Evolutionary conservation across 306 rosid species (phyloP), one percentile per base, ranked within the genome.

Genomic region (Malus orientalis): DNA sequence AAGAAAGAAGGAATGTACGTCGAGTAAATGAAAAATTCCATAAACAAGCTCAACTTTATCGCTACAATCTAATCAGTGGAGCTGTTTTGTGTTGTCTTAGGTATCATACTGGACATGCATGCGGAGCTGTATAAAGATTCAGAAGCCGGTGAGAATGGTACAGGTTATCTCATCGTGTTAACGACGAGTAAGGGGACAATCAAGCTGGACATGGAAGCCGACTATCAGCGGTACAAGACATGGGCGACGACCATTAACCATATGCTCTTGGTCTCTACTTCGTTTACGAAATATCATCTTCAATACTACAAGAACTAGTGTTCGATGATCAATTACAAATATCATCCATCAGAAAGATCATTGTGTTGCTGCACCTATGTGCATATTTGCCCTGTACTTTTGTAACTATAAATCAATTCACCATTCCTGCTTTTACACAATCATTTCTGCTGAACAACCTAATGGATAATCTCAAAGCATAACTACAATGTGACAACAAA

Each of bases 131-230:
- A 87, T 67, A 87, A 90, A 78, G 91, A 91, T 27, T 85, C 93
- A 61, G 91, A 87, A 74, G 63, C 11, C 8, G 81, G 67, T 8
- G 90, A 88, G 66, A 86, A 27, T 44, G 85, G 81, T n/a, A 92
- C 94, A 6, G 91, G 99, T 71, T 92, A 96, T 86, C 83, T 89
- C 16, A 81, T 92, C 4, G 96, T 88, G 22, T 79, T 96, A 68
- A 80, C 87, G 1, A 95, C 99, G 53, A 90, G 86, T 72, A 83
- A 81, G 79, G 99, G 99, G 5, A 67, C 72, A 10, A 91, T 92
- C 93, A 92, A 96, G 87, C 84, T 96, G 55, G 99, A 92, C 84
- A 89, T 96, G 97, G 93, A 71, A 1, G 90, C 85, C 77, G 91
- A 92, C 83, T 82, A 77, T 75, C 87, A 82, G 15, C 88, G 86